These are phyloP conservation scores for Penicillium sp. DNA, from an alignment of 2,329 filamentous ascomycete species.

Conservation along the genomic window DNA sequence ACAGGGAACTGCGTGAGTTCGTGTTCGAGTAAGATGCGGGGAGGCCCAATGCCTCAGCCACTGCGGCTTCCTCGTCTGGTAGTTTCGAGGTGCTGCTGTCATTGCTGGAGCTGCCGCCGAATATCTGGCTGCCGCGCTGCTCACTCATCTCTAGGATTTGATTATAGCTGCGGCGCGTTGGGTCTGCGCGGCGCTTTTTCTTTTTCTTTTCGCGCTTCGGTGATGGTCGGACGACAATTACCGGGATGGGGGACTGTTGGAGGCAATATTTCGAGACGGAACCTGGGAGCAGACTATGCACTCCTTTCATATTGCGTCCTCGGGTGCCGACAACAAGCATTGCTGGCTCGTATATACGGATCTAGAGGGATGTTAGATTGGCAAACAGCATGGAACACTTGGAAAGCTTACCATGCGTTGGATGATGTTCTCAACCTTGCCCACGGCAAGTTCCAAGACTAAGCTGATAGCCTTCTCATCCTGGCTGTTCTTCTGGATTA, in stretches of 20 bases:
- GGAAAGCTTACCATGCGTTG: constrained; percentile 70
- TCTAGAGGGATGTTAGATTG: constrained; percentile 53
- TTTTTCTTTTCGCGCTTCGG: constrained; percentile 90
- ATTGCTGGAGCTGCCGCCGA: constrained; percentile 50
- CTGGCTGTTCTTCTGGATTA: constrained; percentile 75
- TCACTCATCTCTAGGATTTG: constrained; percentile 70
- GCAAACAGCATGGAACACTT: background rate
- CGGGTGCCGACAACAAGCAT: constrained; percentile 88
- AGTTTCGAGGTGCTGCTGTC: constrained; percentile 47
- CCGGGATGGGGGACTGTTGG: constrained; percentile 88
- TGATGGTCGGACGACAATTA: constrained; percentile 85
- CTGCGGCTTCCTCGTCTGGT: constrained; percentile 51
- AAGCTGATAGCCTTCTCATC: constrained; percentile 79
- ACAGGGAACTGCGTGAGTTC: constrained; percentile 37
- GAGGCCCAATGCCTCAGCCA: constrained; percentile 50
- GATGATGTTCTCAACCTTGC: constrained; percentile 86
- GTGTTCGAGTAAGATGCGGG: constrained; percentile 32
- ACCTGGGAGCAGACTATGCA: constrained; percentile 82
- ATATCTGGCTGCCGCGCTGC: constrained; percentile 50
- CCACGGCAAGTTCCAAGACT: constrained; percentile 81
- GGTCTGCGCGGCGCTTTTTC: constrained; percentile 75
- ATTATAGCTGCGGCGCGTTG: constrained; percentile 71
- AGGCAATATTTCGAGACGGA: constrained; percentile 93
- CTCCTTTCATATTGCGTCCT: constrained; percentile 77
- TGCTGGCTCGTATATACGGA: constrained; percentile 85